Conservation (phyloP, 1,284 basidiomycete species). For the Paramarasmius palmivorus region DNA sequence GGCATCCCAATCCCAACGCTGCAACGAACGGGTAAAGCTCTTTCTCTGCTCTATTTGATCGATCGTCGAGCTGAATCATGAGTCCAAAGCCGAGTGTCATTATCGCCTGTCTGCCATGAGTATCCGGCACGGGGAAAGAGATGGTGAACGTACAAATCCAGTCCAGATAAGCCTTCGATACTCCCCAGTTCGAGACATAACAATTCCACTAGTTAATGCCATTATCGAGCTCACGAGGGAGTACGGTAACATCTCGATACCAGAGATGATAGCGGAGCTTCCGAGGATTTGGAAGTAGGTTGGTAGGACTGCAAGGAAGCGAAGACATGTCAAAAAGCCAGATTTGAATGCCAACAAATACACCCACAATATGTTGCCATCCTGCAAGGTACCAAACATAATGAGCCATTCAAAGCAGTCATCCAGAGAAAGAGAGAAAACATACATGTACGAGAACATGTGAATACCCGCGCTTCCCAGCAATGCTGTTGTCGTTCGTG, state of each 20-base stretch:
- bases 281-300: constrained; percentile 2
- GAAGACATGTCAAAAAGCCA: too few relatives aligned
- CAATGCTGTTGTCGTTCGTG: neutral
- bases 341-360: neutral
- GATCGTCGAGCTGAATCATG: neutral
- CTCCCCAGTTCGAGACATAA: neutral
- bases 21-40: neutral
- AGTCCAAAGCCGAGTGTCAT: constrained; percentile 1
- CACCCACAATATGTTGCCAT: constrained; percentile 3
- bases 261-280: constrained; percentile 1
- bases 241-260: constrained; percentile 2
- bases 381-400: too few relatives aligned
- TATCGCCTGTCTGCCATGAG: neutral
- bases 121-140: too few relatives aligned
- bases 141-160: neutral
- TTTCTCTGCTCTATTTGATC: neutral
- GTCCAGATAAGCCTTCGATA: neutral
- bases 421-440: too few relatives aligned
- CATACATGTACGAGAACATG: constrained; percentile 1
- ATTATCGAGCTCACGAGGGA: constrained; percentile 1
- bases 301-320: neutral
- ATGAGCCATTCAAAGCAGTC: too few relatives aligned
- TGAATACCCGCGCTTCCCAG: neutral
- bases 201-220: neutral
- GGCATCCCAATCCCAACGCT: neutral